phyloP scores from a whole-genome alignment of 1,139 yeast species.

The Candida albicans region DNA sequence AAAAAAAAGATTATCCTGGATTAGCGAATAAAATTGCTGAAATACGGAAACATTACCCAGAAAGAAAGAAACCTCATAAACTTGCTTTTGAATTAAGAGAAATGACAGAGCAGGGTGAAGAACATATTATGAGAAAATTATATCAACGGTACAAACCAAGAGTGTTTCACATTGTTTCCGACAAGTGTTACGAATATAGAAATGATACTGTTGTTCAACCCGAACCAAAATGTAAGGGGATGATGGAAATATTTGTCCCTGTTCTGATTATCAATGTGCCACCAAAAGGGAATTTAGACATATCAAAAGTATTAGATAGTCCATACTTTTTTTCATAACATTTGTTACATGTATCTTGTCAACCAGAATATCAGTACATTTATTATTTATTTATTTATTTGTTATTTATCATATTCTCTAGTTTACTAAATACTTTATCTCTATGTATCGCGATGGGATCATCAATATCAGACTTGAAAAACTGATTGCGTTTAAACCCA shows the following conservation, averaged over 20 bases:
- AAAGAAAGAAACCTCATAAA: conserved; percentile 10
- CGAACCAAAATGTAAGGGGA: neutral
- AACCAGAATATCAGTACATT: too few relatives aligned
- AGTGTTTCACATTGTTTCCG: conserved; percentile 17
- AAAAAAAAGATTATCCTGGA: conserved; percentile 18
- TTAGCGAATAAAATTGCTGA: conserved; percentile 17
- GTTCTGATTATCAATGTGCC: conserved; percentile 33
- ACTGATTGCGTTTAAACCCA: conserved; percentile 38
- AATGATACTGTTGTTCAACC: neutral
- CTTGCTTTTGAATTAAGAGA: conserved; percentile 19
- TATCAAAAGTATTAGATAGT: conserved; percentile 33
- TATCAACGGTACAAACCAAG: conserved; percentile 22
- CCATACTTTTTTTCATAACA: conserved; percentile 38
- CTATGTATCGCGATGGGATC: conserved; percentile 64
- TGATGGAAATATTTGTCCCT: conserved; percentile 23
- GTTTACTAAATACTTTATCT: conserved; percentile 57
- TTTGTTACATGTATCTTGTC: neutral
- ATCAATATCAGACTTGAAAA: conserved; percentile 54
- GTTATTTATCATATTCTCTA: conserved; percentile 48
- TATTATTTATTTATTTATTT: neutral
- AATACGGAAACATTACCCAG: conserved; percentile 16
- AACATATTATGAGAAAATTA: conserved; percentile 12
- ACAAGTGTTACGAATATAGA: conserved; percentile 7
- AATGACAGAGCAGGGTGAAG: conserved; percentile 6
- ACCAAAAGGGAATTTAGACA: conserved; percentile 33